A percentile compares a stretch with the other conserved stretches of the same genome.
Evolutionary conservation across 2,329 filamentous ascomycete genomes (phyloP).

Genomic region (Daldinia sp.): DNA sequence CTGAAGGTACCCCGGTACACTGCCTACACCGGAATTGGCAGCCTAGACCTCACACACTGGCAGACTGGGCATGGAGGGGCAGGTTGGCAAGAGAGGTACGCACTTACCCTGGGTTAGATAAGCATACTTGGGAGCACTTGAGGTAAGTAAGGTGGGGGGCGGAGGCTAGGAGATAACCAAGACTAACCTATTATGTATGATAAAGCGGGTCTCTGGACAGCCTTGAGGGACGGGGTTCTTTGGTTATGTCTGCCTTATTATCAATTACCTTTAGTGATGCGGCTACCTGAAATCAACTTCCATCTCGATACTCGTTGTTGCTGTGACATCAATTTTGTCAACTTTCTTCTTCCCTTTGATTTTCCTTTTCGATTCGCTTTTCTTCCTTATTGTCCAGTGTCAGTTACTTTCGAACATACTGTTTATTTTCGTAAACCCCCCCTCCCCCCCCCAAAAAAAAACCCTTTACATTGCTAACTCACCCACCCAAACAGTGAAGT

Average conservation of each 20-base stretch:
- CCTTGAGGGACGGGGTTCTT: conserved; percentile 1
- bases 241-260: conserved; percentile 18
- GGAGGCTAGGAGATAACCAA: background rate
- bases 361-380: background rate
- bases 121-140: no score
- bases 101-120: background rate
- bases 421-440: background rate
- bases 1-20: no score
- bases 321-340: conserved; percentile 19
- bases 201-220: background rate
- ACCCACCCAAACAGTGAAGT: background rate
- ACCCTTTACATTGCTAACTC: background rate
- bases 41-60: no score
- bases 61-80: background rate
- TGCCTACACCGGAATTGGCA: no score
- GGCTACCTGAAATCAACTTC: conserved; percentile 27
- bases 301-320: background rate
- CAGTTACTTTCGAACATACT: background rate
- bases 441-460: background rate
- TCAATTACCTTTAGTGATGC: conserved; percentile 11
- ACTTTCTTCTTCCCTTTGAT: background rate
- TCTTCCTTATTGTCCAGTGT: background rate
- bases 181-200: background rate
- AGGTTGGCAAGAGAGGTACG: background rate
- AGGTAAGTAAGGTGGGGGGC: conserved; percentile 2